Evolutionary conservation across 129 eudicot species (phyloP).

Genomic region (Helichrysum umbraculigerum): DNA sequence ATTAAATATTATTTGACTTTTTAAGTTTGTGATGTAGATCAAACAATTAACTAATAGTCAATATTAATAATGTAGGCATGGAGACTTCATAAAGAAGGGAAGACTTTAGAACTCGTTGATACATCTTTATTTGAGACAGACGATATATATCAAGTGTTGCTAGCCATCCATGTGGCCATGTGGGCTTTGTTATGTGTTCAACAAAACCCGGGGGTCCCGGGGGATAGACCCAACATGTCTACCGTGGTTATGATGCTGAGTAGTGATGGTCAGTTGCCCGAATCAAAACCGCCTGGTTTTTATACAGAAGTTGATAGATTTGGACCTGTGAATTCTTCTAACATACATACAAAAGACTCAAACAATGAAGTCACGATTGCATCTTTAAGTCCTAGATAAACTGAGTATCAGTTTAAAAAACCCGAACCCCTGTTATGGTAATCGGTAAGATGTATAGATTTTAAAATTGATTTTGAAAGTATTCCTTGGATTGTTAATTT

Average conservation of each 20-base stretch:
- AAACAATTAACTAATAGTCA: not conserved
- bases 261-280: slow-evolving; percentile 16
- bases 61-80: slow-evolving; percentile 14
- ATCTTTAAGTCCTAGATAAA: no score
- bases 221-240: slow-evolving; percentile 30
- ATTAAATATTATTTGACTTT: not conserved
- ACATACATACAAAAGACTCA: no score
- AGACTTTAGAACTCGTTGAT: slow-evolving; percentile 18
- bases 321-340: no score
- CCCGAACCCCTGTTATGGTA: no score
- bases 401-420: no score
- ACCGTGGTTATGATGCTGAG: slow-evolving; percentile 25
- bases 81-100: slow-evolving; percentile 30
- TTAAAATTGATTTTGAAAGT: no score
- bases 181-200: slow-evolving; percentile 37
- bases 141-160: slow-evolving; percentile 1
- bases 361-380: no score
- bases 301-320: not conserved
- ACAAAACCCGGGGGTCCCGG: slow-evolving; percentile 23
- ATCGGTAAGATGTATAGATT: no score
- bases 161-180: slow-evolving; percentile 24
- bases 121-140: not conserved
- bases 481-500: no score
- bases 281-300: slow-evolving; percentile 23
- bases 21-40: not conserved